phyloP scores from a whole-genome alignment of 2,329 filamentous ascomycete genomes.

The Fusarium sublunatum region DNA sequence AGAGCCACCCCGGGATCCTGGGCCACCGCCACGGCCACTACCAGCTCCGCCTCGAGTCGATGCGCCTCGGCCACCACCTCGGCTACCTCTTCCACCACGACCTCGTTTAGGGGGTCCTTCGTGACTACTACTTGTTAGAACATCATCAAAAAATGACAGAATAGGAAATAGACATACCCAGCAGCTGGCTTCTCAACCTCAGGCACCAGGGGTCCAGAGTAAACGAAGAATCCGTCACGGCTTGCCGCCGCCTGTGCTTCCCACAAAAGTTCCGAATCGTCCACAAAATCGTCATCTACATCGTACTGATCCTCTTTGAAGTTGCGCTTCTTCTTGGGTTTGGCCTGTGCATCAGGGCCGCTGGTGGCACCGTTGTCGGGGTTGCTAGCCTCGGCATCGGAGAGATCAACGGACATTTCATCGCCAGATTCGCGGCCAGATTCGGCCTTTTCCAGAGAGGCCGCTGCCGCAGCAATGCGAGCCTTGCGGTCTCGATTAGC shows the following conservation, averaged over 20 bases:
- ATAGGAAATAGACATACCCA: conserved; percentile 56
- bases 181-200: conserved; percentile 80
- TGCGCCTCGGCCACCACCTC: conserved; percentile 69
- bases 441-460: conserved; percentile 81
- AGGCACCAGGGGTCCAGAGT: conserved; percentile 89
- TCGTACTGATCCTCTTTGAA: conserved; percentile 87
- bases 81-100: conserved; percentile 63
- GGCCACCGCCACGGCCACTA: conserved; percentile 62
- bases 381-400: conserved; percentile 82
- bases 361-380: conserved; percentile 80
- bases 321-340: conserved; percentile 82
- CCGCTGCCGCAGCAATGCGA: conserved; percentile 88
- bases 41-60: conserved; percentile 66
- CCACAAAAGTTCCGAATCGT: conserved; percentile 95
- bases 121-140: conserved; percentile 64
- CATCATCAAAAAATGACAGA: conserved; percentile 4
- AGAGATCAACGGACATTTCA: conserved; percentile 85
- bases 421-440: conserved; percentile 77
- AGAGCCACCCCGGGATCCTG: conserved; percentile 79
- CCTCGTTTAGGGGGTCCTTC: conserved; percentile 79
- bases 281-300: conserved; percentile 84
- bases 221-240: conserved; percentile 97
- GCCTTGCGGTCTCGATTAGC: conserved; percentile 89
- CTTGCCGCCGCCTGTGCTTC: conserved; percentile 94
- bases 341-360: conserved; percentile 70